These are phyloP conservation scores for Gossypium ekmanianum DNA, from an alignment of 345 rosid genomes.

Conservation along the genomic window DNA sequence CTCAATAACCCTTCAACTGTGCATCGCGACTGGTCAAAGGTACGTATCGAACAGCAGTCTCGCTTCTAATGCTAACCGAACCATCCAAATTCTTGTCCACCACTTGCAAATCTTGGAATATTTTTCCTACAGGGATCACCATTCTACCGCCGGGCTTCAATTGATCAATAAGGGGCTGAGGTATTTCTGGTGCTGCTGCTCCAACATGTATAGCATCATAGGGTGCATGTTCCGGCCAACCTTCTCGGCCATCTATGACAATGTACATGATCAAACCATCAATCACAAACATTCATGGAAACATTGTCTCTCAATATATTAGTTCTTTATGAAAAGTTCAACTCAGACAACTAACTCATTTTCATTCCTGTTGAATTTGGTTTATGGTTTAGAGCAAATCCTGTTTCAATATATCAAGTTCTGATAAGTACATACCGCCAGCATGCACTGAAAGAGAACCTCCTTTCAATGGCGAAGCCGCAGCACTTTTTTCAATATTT, in stretches of 20 bases:
- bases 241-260: slow-evolving; percentile 79
- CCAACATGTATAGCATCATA: slow-evolving; percentile 98
- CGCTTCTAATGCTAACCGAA: slow-evolving; percentile 48
- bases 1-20: slow-evolving; percentile 50
- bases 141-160: slow-evolving; percentile 94
- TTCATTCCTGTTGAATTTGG: background rate
- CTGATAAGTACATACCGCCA: slow-evolving; percentile 54
- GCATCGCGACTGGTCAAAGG: slow-evolving; percentile 86
- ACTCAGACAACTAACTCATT: background rate
- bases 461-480: slow-evolving; percentile 57
- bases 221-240: slow-evolving; percentile 79
- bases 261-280: background rate
- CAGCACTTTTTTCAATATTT: slow-evolving; percentile 70
- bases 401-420: slow-evolving; percentile 1
- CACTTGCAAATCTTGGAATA: slow-evolving; percentile 77
- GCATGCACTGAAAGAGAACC: slow-evolving; percentile 74
- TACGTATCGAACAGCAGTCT: slow-evolving; percentile 80
- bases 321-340: background rate
- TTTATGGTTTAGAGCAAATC: background rate
- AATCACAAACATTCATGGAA: background rate
- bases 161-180: slow-evolving; percentile 77
- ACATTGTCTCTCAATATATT: background rate
- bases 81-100: slow-evolving; percentile 77
- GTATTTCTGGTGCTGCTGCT: slow-evolving; percentile 91
- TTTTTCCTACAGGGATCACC: slow-evolving; percentile 93